phyloP scores from a whole-genome alignment of 2,329 filamentous ascomycete genomes.

The Calonectria naviculata region DNA sequence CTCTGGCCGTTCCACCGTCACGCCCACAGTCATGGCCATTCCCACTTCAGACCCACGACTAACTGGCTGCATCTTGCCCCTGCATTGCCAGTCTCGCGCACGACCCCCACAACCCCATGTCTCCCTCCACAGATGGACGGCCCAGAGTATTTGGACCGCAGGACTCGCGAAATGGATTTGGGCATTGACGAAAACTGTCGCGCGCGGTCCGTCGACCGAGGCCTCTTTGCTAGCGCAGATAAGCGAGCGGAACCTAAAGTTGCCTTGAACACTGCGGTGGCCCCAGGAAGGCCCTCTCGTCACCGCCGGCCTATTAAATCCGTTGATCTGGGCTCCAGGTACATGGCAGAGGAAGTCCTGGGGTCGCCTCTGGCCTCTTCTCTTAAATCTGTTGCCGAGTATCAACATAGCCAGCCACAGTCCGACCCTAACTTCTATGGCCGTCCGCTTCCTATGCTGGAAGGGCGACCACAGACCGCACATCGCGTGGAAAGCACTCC shows the following conservation, averaged over 20 bases:
- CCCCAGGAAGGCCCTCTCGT: constrained; percentile 62
- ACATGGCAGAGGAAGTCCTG: constrained; percentile 41
- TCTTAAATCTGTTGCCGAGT: constrained; percentile 48
- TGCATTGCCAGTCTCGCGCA: constrained; percentile 39
- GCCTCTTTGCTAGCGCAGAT: constrained; percentile 68
- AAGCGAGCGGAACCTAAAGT: constrained; percentile 74
- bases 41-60: constrained; percentile 31
- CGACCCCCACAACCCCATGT: constrained; percentile 50
- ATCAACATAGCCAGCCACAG: constrained; percentile 56
- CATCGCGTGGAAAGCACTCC: constrained; percentile 52
- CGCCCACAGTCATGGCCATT: constrained; percentile 50
- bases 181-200: constrained; percentile 61
- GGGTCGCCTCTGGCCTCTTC: constrained; percentile 52
- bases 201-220: constrained; percentile 72
- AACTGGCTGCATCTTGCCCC: constrained; percentile 54
- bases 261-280: constrained; percentile 70
- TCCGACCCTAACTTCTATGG: constrained; percentile 58
- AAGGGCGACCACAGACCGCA: constrained; percentile 60
- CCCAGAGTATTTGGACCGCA: constrained; percentile 56
- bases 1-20: constrained; percentile 52
- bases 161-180: constrained; percentile 52
- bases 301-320: constrained; percentile 60
- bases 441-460: constrained; percentile 39
- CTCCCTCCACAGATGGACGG: constrained; percentile 49
- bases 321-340: constrained; percentile 48